Base-by-base conservation (phyloP, 805 yeast genomes). In the Barnettozyma pratensis region DNA sequence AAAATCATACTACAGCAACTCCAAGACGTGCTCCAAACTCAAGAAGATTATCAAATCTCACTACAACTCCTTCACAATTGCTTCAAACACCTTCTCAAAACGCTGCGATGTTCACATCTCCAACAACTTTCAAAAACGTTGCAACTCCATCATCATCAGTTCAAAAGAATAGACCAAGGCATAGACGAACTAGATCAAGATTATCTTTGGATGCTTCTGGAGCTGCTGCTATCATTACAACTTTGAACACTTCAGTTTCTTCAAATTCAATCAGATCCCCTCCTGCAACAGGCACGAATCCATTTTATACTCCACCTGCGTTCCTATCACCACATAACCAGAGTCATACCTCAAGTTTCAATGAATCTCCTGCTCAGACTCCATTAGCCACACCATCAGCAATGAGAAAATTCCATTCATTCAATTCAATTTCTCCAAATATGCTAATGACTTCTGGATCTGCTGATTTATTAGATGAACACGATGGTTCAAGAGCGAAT, bases 301-400 rank as follows among this genome's bases (percentile, higher is more conserved):
- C 80, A 8, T 76, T 75, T 57, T 75, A 74, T 57, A 73, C 75
- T 2, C 78, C 77, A 3, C 68, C 72, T 1, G 54, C 72, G 6
- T 72, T 73, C 42, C 46, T 73, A 41, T 70, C 78, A 12, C 79
- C 80, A 52, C 59, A 60, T 56, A 50, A 47, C 26, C 49, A 47
- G 27, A 34, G 37, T 3, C 5, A n/a, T 9, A 19, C 19, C 19
- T 19, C 19, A 19, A 42, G 19, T 7, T 14, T 39, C 4, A 14
- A 41, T 27, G 51, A 44, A 27, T 55, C 60, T 9, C 59, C 61
- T 25, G 39, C 53, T 3, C 45, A 44, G 7, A 54, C 65, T 28
- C 57, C 67, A 35, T 39, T 62, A 42, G 54, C 59, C 34, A 53
- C 66, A 9, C 65, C 64, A 11, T 42, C 48, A 3, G 50, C 49